These are phyloP conservation scores for Cystofilobasidium capitatum DNA, from an alignment of 768 basidiomycete genomes.

Conservation along the genomic window DNA sequence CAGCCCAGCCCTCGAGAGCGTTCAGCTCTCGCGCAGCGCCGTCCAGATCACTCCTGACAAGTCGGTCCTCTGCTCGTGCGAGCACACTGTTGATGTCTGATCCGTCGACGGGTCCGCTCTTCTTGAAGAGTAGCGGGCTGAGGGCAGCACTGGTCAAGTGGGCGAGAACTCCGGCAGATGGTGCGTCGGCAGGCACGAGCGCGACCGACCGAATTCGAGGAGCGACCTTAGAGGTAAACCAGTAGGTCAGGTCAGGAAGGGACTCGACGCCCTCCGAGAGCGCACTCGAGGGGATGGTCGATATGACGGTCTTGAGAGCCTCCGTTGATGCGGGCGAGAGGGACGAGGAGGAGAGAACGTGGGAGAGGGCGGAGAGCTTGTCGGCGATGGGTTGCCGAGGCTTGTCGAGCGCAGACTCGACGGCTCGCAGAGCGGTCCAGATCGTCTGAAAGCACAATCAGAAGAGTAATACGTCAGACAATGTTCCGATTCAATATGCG, in stretches of 20 bases:
- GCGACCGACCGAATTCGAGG: constrained; percentile 81
- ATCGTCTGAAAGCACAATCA: constrained; percentile 56
- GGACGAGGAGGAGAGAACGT: constrained; percentile 54
- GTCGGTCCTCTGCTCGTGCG: constrained; percentile 74
- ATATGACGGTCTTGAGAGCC: constrained; percentile 63
- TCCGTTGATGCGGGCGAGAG: constrained; percentile 59
- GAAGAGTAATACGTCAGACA: neutral
- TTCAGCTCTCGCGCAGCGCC: constrained; percentile 80
- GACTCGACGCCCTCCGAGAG: constrained; percentile 57
- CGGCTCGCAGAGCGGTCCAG: constrained; percentile 82
- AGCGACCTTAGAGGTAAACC: constrained; percentile 74
- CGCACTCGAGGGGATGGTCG: constrained; percentile 43
- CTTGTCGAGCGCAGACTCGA: constrained; percentile 57
- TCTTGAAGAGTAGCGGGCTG: constrained; percentile 62
- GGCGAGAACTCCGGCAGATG: constrained; percentile 64
- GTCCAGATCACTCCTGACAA: constrained; percentile 89
- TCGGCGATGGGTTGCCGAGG: constrained; percentile 77
- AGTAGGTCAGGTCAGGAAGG: constrained; percentile 75
- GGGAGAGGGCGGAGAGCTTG: constrained; percentile 57
- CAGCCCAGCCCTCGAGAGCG: constrained; percentile 63
- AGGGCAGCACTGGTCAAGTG: constrained; percentile 72
- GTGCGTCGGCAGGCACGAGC: constrained; percentile 65
- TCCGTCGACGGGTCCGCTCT: constrained; percentile 66
- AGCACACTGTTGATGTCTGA: constrained; percentile 77
- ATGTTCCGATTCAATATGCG: neutral